Conservation (phyloP, 352 stramenopile species). For the Phytophthora pseudosyringae region DNA sequence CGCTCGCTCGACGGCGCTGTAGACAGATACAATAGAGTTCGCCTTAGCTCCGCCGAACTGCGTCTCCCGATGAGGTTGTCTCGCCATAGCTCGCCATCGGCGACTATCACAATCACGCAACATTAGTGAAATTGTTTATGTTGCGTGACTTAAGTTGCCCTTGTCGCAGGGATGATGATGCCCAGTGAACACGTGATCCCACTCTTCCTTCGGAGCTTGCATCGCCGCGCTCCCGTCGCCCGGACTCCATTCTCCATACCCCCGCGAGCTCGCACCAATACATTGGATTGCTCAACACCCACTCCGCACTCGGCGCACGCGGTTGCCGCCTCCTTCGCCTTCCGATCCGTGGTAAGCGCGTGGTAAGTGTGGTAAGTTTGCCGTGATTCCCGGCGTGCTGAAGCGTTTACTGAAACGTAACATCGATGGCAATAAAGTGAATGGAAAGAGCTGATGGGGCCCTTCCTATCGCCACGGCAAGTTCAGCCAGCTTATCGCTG, state of each 20-base stretch:
- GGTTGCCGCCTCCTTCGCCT: not conserved
- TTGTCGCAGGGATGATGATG: conserved; percentile 7
- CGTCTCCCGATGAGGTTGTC: not conserved
- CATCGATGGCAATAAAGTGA: not conserved
- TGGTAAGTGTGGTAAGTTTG: not conserved
- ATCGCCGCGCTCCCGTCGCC: too few species aligned
- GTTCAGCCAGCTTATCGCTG: too few species aligned
- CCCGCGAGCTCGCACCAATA: too few species aligned
- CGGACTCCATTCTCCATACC: not conserved
- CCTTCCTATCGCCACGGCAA: not conserved
- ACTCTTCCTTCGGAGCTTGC: not conserved
- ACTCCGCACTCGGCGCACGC: not conserved
- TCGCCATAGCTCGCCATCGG: not conserved
- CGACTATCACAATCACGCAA: not conserved
- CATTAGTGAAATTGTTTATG: not conserved
- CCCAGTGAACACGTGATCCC: conserved; percentile 5
- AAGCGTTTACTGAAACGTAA: not conserved
- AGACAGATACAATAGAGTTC: not conserved
- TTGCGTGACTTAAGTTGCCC: conserved; percentile 1
- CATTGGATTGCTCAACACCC: not conserved
- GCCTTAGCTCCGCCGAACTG: not conserved
- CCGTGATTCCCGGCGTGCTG: not conserved
- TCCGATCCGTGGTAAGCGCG: not conserved
- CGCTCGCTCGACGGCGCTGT: not conserved
- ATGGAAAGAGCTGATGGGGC: not conserved